Base-by-base conservation (phyloP, 2,329 filamentous ascomycete species). In the Onygenales sp. region DNA sequence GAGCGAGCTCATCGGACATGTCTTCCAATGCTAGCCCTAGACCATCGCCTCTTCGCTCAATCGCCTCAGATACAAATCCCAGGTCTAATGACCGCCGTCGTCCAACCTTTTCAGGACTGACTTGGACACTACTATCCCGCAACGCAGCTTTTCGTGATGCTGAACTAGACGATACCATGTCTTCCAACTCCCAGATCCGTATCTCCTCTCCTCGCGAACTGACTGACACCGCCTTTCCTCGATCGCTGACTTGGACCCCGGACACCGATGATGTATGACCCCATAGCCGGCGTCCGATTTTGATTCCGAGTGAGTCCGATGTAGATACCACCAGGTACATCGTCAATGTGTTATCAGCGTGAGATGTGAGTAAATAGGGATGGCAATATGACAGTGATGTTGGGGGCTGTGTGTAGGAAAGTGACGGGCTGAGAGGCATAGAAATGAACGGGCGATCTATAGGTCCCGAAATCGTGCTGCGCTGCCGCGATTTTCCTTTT, bases 181-280 rank as follows among this genome's bases (percentile, higher is more conserved):
- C 86, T 69, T 95, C 90, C 0, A 96, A 78, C 63, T 95, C 89
- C 91, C 91, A 96, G 5, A 95, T 83, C 6, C 90, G 82, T 57
- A 89, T 82, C 66, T 89, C 86, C 54, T 86, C 84, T 32, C 89
- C 90, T n/a, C 82, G 77, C 17, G 79, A 78, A 69, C 87, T 93
- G 50, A 95, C 85, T n/a, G 89, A 94, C 3, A 96, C 87, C 0
- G 90, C 91, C 68, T 91, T 94, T 14, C 90, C 90, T 39, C 87
- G 82, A 44, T 86, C 82, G 14, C 87, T 91, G 52, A 95, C 88
- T 63, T 94, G 85, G 7, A 88, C 89, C 35, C 88, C 85, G 48
- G 87, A 89, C 36, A 96, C 89, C 2, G 87, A 88, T 1, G 90
- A 94, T 0, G 91, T 95, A 65, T 95, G 91, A 7, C 91, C 91